Evolutionary conservation across 371 early-diverging fungal genomes (phyloP).

Genomic region (Thermomucor indicae-seudaticae): DNA sequence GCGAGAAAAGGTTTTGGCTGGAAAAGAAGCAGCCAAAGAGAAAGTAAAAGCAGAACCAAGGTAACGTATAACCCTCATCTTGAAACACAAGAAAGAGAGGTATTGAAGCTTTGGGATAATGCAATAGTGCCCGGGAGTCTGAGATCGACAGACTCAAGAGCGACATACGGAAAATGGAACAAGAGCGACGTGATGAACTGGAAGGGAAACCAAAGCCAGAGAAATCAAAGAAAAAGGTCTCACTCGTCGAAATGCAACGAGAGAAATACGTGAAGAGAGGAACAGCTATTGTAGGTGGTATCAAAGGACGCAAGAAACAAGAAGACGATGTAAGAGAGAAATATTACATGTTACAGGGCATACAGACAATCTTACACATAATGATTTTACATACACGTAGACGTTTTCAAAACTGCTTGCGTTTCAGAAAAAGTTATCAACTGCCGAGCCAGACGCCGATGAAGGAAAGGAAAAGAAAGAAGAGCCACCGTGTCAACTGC

Average conservation of each 20-base stretch:
- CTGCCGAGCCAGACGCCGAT: constrained; percentile 9
- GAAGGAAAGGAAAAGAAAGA: constrained; percentile 14
- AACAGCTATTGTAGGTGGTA: constrained; percentile 20
- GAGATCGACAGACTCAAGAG: constrained; percentile 49
- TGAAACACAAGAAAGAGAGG: too few relatives aligned
- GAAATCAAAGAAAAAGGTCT: constrained; percentile 37
- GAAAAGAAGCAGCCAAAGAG: constrained; percentile 5
- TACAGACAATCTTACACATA: neutral
- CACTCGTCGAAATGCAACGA: constrained; percentile 50
- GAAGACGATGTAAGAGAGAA: constrained; percentile 31
- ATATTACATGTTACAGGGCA: neutral
- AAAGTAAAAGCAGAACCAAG: neutral
- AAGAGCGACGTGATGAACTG: constrained; percentile 19
- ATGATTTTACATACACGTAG: constrained; percentile 8
- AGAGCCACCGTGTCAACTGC: constrained; percentile 50
- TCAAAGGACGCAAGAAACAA: constrained; percentile 25
- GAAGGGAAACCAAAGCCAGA: constrained; percentile 4
- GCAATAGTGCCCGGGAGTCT: neutral
- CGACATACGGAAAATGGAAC: constrained; percentile 56
- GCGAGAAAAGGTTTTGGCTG: neutral
- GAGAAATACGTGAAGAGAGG: constrained; percentile 46
- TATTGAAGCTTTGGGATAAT: too few relatives aligned
- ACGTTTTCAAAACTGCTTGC: constrained; percentile 38
- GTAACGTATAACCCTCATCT: neutral
- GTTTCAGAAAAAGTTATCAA: constrained; percentile 36